Base-by-base conservation (phyloP, 257 asterid species). In the Solanum neorickii region DNA sequence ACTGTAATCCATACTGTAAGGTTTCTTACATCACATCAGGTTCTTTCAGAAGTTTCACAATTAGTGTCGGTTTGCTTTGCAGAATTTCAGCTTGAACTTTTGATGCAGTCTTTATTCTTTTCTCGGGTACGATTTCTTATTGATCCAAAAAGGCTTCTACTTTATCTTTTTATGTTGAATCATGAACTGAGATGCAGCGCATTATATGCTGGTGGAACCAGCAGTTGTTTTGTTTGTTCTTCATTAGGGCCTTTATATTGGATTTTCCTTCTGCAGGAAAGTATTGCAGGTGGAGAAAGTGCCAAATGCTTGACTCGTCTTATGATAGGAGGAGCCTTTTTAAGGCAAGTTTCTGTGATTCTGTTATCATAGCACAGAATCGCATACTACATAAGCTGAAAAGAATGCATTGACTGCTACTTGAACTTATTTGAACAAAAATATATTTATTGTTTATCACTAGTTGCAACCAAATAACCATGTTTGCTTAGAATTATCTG, bases 61-160 rank as follows among this genome's bases (percentile, higher is more conserved):
- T 74, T 52, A 9, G 69, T 44, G 60, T 73, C 9, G 20, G 84
- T 73, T 39, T 87, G 80, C 89, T 87, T 89, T 94, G 94, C 98
- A 97, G 99, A 96, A 62, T 97, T 97, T 93, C 99, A 90, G 97
- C 96, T 97, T 49, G 99, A 96, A 90, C 96, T 97, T 82, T 89
- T 96, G 92, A 97, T 96, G 99, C 99, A 97, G 91, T 97, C 98
- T 14, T 94, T 97, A 56, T 90, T 92, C 89, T 96, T 96, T 91
- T 95, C 99, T 87, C 97, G 99, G 98, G 99, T 97, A 92, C 29
- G 29, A 27, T 23, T 39, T 84, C 77, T 86, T 68, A 20, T 37
- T 9, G 75, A 73, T 68, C 65, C 35, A 46, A 39, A 44, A 84
- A 84, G 27, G 56, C 21, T 86, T 60, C 18, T 14, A n/a, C 46